Evolutionary conservation across 2,329 filamentous ascomycete species (phyloP).

Genomic region (Venturia carpophila): DNA sequence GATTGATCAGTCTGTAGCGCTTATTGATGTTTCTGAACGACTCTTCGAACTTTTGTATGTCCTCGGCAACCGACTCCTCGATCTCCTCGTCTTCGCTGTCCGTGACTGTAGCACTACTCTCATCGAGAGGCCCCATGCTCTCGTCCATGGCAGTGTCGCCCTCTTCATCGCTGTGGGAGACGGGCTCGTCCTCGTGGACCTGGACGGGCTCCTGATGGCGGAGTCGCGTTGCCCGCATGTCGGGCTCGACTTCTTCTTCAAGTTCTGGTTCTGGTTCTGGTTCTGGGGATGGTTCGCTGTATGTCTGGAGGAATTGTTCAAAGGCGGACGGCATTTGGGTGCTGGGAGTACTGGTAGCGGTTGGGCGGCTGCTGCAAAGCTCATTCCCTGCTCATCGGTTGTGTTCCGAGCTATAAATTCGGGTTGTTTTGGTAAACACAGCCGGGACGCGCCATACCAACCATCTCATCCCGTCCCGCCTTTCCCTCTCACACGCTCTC

Average conservation of each 20-base stretch:
- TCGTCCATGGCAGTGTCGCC: conserved; percentile 37
- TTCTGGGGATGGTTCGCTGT: not conserved
- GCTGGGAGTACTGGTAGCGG: not conserved
- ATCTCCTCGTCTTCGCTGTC: conserved; percentile 46
- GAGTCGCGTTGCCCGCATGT: conserved; percentile 3
- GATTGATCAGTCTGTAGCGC: conserved; percentile 84
- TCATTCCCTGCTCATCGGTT: not conserved
- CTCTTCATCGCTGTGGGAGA: conserved; percentile 23
- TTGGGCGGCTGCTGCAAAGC: not conserved
- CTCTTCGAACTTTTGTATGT: conserved; percentile 78
- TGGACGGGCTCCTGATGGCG: conserved; percentile 12
- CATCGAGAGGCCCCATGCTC: conserved; percentile 42
- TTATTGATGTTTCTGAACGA: conserved; percentile 78
- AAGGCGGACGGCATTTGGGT: not conserved
- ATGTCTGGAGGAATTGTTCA: conserved; percentile 1
- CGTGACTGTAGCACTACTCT: conserved; percentile 42
- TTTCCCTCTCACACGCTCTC: conserved; percentile 19
- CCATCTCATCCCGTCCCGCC: conserved; percentile 5
- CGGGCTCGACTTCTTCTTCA: not conserved
- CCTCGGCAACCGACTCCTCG: conserved; percentile 64
- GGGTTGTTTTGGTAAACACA: conserved; percentile 8
- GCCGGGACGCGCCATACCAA: not conserved
- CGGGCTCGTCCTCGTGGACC: conserved; percentile 13
- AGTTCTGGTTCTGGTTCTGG: not conserved
- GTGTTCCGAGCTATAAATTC: not conserved